Evolutionary conservation across 1,284 basidiomycete species (phyloP).

Genomic region (Cutaneotrichosporon mucoides): DNA sequence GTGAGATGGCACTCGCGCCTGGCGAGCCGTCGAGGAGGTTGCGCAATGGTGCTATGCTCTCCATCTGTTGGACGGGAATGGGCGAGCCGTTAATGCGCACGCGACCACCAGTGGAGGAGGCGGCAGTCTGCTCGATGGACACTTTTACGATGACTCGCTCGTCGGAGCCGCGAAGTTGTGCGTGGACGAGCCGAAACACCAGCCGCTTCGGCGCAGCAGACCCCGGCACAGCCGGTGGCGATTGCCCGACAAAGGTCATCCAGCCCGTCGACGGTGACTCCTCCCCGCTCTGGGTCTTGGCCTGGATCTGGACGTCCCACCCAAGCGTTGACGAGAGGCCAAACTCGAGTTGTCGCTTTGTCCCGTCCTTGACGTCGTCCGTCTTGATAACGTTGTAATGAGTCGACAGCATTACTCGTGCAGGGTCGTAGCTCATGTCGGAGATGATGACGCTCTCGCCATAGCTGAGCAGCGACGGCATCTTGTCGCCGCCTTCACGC

Average conservation of each 20-base stretch:
- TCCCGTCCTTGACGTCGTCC: conserved; percentile 53
- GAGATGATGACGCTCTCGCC: conserved; percentile 79
- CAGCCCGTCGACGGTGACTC: conserved; percentile 59
- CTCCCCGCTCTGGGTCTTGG: conserved; percentile 66
- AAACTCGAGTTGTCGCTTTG: conserved; percentile 67
- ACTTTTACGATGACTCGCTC: conserved; percentile 75
- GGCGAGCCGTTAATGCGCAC: conserved; percentile 79
- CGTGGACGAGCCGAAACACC: conserved; percentile 66
- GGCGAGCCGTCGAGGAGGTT: conserved; percentile 39
- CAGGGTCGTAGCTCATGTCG: conserved; percentile 68
- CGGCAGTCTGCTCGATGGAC: conserved; percentile 69
- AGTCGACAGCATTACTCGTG: conserved; percentile 74
- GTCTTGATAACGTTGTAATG: conserved; percentile 77
- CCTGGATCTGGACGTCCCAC: conserved; percentile 77
- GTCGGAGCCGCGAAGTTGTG: conserved; percentile 54
- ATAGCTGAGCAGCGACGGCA: conserved; percentile 72
- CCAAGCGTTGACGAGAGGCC: conserved; percentile 71
- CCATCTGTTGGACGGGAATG: conserved; percentile 58
- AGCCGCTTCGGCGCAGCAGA: conserved; percentile 57
- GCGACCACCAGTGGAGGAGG: conserved; percentile 37
- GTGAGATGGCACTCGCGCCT: conserved; percentile 38
- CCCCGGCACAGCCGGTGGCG: conserved; percentile 43
- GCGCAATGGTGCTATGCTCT: conserved; percentile 10
- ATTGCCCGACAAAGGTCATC: conserved; percentile 62
- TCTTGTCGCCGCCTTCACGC: conserved; percentile 64